Base-by-base conservation (phyloP, 192 early-diverging fungal species). In the Ramicandelaber brevisporus region DNA sequence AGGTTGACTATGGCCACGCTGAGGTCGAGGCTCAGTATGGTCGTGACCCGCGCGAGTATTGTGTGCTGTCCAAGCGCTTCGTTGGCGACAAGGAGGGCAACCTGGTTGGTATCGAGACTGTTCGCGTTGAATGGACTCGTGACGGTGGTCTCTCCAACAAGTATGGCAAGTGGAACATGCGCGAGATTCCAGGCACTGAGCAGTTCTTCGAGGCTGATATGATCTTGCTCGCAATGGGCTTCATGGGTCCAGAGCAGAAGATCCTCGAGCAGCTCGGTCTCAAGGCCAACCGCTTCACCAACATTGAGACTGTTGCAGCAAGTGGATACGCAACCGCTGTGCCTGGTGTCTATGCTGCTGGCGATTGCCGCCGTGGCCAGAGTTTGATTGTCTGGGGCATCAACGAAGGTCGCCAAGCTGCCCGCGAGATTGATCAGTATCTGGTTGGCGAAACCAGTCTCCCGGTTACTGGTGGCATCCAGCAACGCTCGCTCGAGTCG, bases 331-430 rank as follows among this genome's bases (percentile, higher is more conserved):
- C 52, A 21, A 93, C 90, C 6, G 57, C 57, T 12, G 66, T 79
- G 10, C 43, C 59, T 11, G 66, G 72, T 23, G 80, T 98, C 14
- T 98, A 70, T 57, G 92, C 92, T 14, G 92, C 92, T 8, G 92
- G 92, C 39, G 92, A 98, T 60, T 89, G 84, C 52, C 74, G 92
- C 26, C 67, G 92, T 13, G 92, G 92, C 7, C 86, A 90, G 63
- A 70, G 65, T 18, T 53, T 98, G 30, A 84, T 98, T 43, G 92
- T 98, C 19, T 89, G 84, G 82, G 92, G 79, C 44, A 93, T 98
- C 53, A 90, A 88, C 49, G 92, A 98, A 51, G 92, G 92, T 27
- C 68, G 92, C 26, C 72, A 85, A 58, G 73, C 75, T 27, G 92
- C 92, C 6, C 64, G 88, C 19, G 83, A 93, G 47, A 63, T 93